Evolutionary conservation across 257 asterid species (phyloP), one percentile per base, ranked within the genome.

Genomic region (Salvia miltiorrhiza): DNA sequence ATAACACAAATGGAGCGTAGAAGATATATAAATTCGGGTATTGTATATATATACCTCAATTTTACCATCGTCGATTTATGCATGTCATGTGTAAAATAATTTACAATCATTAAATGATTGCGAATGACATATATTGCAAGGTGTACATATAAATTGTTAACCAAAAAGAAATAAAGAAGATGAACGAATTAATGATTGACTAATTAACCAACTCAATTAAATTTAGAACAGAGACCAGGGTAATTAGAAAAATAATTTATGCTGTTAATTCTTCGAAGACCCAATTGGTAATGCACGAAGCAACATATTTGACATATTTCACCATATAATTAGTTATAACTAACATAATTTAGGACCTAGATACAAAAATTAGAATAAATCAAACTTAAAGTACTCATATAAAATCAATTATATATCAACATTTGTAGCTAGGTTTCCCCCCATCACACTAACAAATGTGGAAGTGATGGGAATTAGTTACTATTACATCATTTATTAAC

Each of bases 391-490:
- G 17, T 30, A 26, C 35, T 32, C 4, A 30, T 20, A 13, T 26
- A 41, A 56, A 70, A 32, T 60, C 30, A 61, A 24, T 49, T 49
- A 37, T 49, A 37, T 52, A 63, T 11, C 37, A 12, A 35, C 1
- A 54, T 63, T 5, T n/a, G 3, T 48, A 71, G 57, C 47, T 10
- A n/a, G n/a, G n/a, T n/a, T n/a, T 62, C 62, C 10, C 11, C 47
- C 70, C 65, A 50, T 26, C 37, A 43, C 16, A 49, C 50, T 55
- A 41, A 53, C 26, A 40, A 71, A 47, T 66, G 69, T 47, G 63
- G 68, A 66, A 57, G 47, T 66, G 26, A 40, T 65, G 69, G 73
- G 72, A 65, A 73, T 21, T 26, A 65, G 21, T 73, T 41, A 47
- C 17, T 48, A 73, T 56, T 33, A 66, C 73, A 50, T 23, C 56